phyloP scores from a whole-genome alignment of 805 yeast genomes.

The Hanseniaspora guilliermondii region DNA sequence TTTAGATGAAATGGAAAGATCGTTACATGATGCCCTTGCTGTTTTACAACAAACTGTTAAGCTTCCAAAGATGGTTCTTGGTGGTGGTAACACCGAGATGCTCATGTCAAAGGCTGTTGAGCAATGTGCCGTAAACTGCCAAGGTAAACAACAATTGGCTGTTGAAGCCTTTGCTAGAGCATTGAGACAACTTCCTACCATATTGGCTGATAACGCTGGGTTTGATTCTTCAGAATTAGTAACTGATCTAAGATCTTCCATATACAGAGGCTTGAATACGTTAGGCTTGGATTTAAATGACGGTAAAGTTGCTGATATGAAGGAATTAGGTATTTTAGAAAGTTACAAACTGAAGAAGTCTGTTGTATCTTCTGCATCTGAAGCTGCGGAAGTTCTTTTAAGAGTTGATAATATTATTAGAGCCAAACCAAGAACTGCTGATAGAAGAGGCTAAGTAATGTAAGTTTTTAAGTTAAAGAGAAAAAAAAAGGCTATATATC shows the following conservation, averaged over 20 bases:
- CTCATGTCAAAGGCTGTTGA: slow-evolving; percentile 95
- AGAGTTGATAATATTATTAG: slow-evolving; percentile 94
- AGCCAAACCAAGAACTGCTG: slow-evolving; percentile 95
- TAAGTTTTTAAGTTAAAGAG: too few relatives aligned
- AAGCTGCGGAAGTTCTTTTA: slow-evolving; percentile 89
- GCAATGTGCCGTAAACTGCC: slow-evolving; percentile 77
- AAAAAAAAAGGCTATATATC: neutral
- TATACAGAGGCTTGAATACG: slow-evolving; percentile 82
- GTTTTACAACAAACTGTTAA: slow-evolving; percentile 89
- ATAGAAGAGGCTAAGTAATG: slow-evolving; percentile 36
- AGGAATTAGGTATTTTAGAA: slow-evolving; percentile 86
- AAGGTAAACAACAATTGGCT: slow-evolving; percentile 88
- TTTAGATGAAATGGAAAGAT: slow-evolving; percentile 91
- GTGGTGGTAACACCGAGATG: slow-evolving; percentile 94
- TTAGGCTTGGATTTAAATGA: slow-evolving; percentile 79
- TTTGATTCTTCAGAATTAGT: slow-evolving; percentile 87
- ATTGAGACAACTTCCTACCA: slow-evolving; percentile 85
- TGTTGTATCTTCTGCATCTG: slow-evolving; percentile 91
- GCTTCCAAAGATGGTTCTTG: slow-evolving; percentile 82
- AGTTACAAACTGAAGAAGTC: slow-evolving; percentile 84
- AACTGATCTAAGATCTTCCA: slow-evolving; percentile 68
- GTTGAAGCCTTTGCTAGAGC: slow-evolving; percentile 91
- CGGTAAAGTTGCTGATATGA: slow-evolving; percentile 85
- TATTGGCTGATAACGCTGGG: slow-evolving; percentile 94
- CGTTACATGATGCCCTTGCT: slow-evolving; percentile 90